phyloP scores from a whole-genome alignment of 106 monocot genomes.

The Hemerocallis citrina region DNA sequence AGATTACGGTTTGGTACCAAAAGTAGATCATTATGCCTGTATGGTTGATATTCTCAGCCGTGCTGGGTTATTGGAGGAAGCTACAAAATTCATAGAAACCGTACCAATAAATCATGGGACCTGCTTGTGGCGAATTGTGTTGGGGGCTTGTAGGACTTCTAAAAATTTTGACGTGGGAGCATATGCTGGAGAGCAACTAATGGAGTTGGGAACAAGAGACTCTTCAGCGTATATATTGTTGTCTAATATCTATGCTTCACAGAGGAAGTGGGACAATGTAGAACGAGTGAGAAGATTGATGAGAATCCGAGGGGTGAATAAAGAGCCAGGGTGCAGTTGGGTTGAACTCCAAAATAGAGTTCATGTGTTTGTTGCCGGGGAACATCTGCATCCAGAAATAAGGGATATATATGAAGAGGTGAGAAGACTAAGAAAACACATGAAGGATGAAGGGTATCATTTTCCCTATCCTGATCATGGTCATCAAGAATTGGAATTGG shows the following conservation, averaged over 20 bases:
- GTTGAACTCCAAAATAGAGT: conserved; percentile 47
- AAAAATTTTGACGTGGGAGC: conserved; percentile 40
- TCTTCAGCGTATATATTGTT: conserved; percentile 56
- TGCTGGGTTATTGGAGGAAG: conserved; percentile 42
- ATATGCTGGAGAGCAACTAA: conserved; percentile 56
- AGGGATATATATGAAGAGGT: conserved; percentile 26
- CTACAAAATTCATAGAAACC: conserved; percentile 48
- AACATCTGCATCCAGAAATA: conserved; percentile 41
- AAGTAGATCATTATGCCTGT: conserved; percentile 64
- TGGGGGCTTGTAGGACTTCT: conserved; percentile 46
- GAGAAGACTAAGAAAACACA: conserved; percentile 31
- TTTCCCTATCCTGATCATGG: background rate
- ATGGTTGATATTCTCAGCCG: conserved; percentile 63
- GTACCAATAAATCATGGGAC: conserved; percentile 36
- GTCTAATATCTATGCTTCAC: conserved; percentile 55
- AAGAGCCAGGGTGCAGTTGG: conserved; percentile 81
- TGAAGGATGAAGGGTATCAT: conserved; percentile 40
- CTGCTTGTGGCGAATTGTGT: conserved; percentile 53
- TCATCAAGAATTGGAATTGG: conserved; percentile 2
- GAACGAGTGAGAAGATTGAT: conserved; percentile 49
- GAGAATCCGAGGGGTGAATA: conserved; percentile 42
- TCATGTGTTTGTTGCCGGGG: conserved; percentile 53
- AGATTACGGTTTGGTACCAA: conserved; percentile 31
- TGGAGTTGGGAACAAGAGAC: conserved; percentile 50
- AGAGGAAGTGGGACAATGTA: conserved; percentile 46